These are phyloP conservation scores for Wickerhamomyces xylosicus DNA, from an alignment of 805 yeast species.

Conservation along the genomic window DNA sequence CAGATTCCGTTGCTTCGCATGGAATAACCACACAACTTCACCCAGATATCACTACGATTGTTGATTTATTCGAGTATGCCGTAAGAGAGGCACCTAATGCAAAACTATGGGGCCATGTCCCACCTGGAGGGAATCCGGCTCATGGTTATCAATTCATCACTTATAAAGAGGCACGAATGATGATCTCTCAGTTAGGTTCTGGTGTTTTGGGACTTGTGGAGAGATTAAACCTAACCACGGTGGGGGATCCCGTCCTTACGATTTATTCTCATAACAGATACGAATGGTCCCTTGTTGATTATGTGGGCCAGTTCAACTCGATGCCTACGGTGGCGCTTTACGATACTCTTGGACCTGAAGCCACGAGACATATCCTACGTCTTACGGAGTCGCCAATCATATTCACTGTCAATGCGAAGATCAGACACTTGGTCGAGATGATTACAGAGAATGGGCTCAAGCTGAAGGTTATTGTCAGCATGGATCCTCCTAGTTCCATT, in stretches of 20 bases:
- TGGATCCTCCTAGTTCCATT: neutral
- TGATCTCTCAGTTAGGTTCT: neutral
- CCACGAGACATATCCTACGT: constrained; percentile 51
- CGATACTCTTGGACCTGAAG: constrained; percentile 45
- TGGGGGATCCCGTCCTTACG: constrained; percentile 34
- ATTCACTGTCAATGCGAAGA: constrained; percentile 35
- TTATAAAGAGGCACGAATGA: neutral
- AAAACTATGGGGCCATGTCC: neutral
- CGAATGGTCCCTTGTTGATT: constrained; percentile 66
- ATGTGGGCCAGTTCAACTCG: constrained; percentile 29
- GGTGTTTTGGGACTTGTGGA: neutral
- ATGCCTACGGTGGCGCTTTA: constrained; percentile 40
- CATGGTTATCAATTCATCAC: neutral
- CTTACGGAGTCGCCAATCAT: constrained; percentile 56
- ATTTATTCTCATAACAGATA: constrained; percentile 45
- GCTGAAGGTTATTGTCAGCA: neutral
- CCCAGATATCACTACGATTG: neutral
- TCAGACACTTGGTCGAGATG: constrained; percentile 27
- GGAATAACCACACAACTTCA: neutral
- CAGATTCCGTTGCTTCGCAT: neutral
- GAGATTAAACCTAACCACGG: neutral
- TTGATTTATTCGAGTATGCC: neutral
- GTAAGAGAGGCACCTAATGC: neutral
- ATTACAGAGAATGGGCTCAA: neutral
- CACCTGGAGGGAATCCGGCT: neutral